These are phyloP conservation scores for Tetrahymena borealis DNA, from an alignment of 73 alveolate genomes.

Conservation along the genomic window DNA sequence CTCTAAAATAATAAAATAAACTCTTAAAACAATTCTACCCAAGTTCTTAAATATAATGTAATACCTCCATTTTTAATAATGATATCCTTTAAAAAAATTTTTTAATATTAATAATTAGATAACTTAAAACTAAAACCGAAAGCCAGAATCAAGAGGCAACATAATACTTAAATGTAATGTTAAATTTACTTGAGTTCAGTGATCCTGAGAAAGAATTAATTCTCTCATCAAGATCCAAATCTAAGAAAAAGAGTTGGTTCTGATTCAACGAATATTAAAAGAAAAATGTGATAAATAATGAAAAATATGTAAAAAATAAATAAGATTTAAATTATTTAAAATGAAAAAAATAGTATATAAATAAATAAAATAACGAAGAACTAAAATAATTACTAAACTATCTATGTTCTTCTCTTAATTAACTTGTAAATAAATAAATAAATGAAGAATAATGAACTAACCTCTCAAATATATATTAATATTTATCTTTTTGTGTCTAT, in stretches of 20 bases:
- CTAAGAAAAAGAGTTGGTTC: background rate
- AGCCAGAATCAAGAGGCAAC: background rate
- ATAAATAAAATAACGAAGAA: too few species aligned
- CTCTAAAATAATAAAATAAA: background rate
- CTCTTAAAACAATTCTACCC: background rate
- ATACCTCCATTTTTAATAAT: background rate
- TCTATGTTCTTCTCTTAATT: too few species aligned
- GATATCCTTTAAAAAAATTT: too few species aligned
- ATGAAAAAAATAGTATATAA: too few species aligned
- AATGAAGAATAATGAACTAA: too few species aligned
- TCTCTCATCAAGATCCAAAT: background rate
- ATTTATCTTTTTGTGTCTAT: too few species aligned
- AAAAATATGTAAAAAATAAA: background rate
- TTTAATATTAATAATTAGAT: background rate
- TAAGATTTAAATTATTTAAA: too few species aligned
- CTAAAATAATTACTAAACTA: too few species aligned
- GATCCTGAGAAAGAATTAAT: background rate
- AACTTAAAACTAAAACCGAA: background rate
- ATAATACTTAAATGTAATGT: background rate
- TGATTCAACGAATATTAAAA: background rate
- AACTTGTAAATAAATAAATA: too few species aligned
- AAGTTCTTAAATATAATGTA: background rate
- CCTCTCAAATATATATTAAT: too few species aligned
- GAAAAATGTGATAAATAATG: background rate
- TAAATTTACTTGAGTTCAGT: background rate